Evolutionary conservation across 805 yeast genomes (phyloP).

Genomic region (Candida multigemmis): DNA sequence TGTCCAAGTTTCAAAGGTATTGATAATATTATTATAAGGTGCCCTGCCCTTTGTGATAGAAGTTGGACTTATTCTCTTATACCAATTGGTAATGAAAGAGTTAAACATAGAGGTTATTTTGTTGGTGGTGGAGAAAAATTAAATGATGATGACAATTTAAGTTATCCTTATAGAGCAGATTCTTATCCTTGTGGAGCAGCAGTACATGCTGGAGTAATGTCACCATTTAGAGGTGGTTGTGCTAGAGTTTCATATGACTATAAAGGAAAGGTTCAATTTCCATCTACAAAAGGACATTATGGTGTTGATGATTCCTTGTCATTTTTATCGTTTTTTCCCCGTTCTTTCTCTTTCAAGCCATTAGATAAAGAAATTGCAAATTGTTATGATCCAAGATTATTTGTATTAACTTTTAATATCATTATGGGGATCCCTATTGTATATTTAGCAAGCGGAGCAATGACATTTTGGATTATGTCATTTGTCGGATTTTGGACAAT

Average conservation of each 20-base stretch:
- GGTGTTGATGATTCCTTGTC: conserved; percentile 46
- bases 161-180: conserved; percentile 75
- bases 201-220: conserved; percentile 71
- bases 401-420: conserved; percentile 49
- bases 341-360: conserved; percentile 55
- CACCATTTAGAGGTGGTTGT: conserved; percentile 74
- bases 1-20: conserved; percentile 40
- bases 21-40: conserved; percentile 47
- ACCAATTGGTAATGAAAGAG: conserved; percentile 60
- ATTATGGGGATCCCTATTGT: conserved; percentile 55
- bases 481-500: conserved; percentile 81
- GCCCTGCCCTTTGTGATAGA: conserved; percentile 83
- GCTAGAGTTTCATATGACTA: conserved; percentile 55
- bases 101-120: conserved; percentile 63
- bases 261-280: conserved; percentile 36
- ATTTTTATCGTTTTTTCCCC: conserved; percentile 69
- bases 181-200: conserved; percentile 89
- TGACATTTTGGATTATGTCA: conserved; percentile 47
- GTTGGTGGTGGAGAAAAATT: conserved; percentile 62
- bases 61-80: conserved; percentile 69
- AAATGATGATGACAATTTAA: conserved; percentile 13
- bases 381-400: conserved; percentile 62
- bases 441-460: conserved; percentile 36
- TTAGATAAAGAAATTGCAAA: conserved; percentile 26
- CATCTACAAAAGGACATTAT: conserved; percentile 37